These are phyloP conservation scores for Fraxinus quadrangulata DNA, from an alignment of 257 asterid species.

Conservation along the genomic window DNA sequence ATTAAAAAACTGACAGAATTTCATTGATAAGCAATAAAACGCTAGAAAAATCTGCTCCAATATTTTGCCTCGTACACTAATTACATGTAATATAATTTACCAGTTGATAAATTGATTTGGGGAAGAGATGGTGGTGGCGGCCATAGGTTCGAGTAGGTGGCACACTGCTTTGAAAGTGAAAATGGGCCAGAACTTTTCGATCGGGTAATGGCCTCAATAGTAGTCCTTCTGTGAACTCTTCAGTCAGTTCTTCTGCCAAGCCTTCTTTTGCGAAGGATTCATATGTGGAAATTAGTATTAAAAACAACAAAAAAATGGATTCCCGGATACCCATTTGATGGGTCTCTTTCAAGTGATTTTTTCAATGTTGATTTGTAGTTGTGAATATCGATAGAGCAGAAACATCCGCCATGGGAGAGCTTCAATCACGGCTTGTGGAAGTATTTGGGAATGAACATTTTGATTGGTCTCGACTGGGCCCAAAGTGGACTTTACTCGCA, in stretches of 20 bases:
- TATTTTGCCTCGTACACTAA: neutral
- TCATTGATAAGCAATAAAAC: neutral
- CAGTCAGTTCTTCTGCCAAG: slow-evolving; percentile 33
- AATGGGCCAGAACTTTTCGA: slow-evolving; percentile 86
- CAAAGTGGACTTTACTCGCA: neutral
- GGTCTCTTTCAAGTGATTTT: slow-evolving; percentile 3
- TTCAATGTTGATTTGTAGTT: neutral
- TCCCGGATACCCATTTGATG: slow-evolving; percentile 45
- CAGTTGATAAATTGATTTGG: slow-evolving; percentile 93
- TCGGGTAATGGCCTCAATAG: slow-evolving; percentile 89
- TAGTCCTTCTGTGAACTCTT: slow-evolving; percentile 87
- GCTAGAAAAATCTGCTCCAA: slow-evolving; percentile 2
- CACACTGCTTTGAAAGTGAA: slow-evolving; percentile 78
- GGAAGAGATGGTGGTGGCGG: slow-evolving; percentile 88
- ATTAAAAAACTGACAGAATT: neutral
- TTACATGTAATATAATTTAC: slow-evolving; percentile 31
- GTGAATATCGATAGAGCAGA: neutral
- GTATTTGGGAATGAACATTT: slow-evolving; percentile 18
- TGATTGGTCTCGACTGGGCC: slow-evolving; percentile 21
- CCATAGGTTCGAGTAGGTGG: slow-evolving; percentile 82
- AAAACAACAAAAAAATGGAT: slow-evolving; percentile 36
- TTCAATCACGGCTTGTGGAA: slow-evolving; percentile 37
- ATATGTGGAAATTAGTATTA: slow-evolving; percentile 36
- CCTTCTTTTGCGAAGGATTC: slow-evolving; percentile 44
- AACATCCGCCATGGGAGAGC: slow-evolving; percentile 44